These are phyloP conservation scores for Rhizopogon vesiculosus DNA, from an alignment of 768 basidiomycete genomes.

Conservation along the genomic window DNA sequence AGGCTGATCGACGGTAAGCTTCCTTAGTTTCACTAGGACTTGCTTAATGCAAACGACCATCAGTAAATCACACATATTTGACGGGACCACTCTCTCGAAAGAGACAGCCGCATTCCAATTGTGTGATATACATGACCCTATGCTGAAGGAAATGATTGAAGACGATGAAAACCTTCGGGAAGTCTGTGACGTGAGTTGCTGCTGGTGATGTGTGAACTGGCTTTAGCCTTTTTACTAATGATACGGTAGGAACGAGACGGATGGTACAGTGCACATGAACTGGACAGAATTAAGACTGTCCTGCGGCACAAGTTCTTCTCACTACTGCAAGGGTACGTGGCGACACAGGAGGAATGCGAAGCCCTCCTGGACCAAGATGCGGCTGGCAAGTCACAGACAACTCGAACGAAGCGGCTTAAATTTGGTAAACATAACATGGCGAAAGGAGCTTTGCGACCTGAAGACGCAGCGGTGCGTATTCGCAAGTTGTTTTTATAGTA, in stretches of 20 bases:
- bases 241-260: conserved; percentile 70
- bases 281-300: conserved; percentile 82
- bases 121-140: conserved; percentile 85
- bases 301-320: conserved; percentile 84
- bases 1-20: conserved; percentile 27
- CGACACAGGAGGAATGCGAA: conserved; percentile 70
- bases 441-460: conserved; percentile 75
- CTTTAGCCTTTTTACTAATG: neutral
- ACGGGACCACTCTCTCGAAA: conserved; percentile 73
- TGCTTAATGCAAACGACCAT: neutral
- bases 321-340: conserved; percentile 64
- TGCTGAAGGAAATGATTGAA: conserved; percentile 78
- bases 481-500: neutral
- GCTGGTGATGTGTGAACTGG: no score
- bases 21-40: neutral
- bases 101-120: conserved; percentile 94
- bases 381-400: conserved; percentile 28
- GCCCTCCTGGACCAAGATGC: conserved; percentile 45
- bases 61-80: conserved; percentile 81
- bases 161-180: conserved; percentile 65
- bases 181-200: conserved; percentile 61
- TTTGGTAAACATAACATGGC: conserved; percentile 86
- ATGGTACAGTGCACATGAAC: conserved; percentile 75
- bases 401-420: conserved; percentile 48
- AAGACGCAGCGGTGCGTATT: conserved; percentile 72